Conservation (phyloP, 495 filamentous ascomycete genomes). For the Clohesyomyces aquaticus region DNA sequence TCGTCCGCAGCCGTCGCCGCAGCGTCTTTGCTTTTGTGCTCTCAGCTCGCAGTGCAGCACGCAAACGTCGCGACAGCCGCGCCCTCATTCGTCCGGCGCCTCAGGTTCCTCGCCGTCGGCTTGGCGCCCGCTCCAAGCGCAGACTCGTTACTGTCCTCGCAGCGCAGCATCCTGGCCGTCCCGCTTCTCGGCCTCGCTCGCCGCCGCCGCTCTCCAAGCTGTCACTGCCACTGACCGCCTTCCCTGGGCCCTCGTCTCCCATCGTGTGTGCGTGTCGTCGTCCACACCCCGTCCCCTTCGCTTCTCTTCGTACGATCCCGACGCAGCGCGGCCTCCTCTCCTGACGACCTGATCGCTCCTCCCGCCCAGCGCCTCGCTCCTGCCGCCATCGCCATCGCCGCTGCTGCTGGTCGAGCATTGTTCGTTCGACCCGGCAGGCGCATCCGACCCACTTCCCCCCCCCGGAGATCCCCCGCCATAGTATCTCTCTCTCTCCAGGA, state of each 20-base stretch:
- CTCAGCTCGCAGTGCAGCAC: constrained; percentile 3
- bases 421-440: neutral
- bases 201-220: no score
- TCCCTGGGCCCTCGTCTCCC: constrained; percentile 21
- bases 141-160: neutral
- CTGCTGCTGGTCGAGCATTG: constrained; percentile 8
- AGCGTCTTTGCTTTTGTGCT: constrained; percentile 3
- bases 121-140: constrained; percentile 9
- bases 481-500: constrained; percentile 8
- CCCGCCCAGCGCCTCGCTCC: neutral
- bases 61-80: constrained; percentile 8
- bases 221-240: constrained; percentile 18
- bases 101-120: neutral
- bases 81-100: constrained; percentile 31
- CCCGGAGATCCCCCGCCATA: constrained; percentile 31
- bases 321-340: constrained; percentile 11
- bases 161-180: neutral
- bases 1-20: neutral
- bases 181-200: neutral
- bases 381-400: neutral
- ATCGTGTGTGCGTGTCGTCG: neutral
- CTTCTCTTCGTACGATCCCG: neutral
- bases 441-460: constrained; percentile 2
- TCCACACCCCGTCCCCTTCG: constrained; percentile 1
- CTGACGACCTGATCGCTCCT: neutral